These are phyloP conservation scores for Bassia scoparia DNA, from an alignment of 148 eudicot genomes.

Conservation along the genomic window DNA sequence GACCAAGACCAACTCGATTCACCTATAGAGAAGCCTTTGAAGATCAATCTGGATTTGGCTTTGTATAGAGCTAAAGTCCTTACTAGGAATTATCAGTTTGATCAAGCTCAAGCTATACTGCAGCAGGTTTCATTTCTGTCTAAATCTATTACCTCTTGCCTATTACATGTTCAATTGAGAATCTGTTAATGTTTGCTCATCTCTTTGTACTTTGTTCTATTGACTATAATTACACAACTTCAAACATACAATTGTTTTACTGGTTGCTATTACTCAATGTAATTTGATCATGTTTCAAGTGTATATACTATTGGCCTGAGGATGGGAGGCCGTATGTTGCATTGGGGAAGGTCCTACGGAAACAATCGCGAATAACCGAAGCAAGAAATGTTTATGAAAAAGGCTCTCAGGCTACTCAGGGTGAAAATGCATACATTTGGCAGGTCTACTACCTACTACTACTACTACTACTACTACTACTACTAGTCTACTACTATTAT, in stretches of 20 bases:
- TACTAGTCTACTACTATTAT: not conserved
- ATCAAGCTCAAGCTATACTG: conserved; percentile 64
- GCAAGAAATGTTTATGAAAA: conserved; percentile 86
- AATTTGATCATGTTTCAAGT: conserved; percentile 32
- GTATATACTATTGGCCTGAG: conserved; percentile 89
- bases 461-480: not conserved
- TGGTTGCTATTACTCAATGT: not conserved
- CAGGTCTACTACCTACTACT: conserved; percentile 46
- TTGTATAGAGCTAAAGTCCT: conserved; percentile 68
- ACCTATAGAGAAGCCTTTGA: conserved; percentile 44
- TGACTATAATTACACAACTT: too few species aligned
- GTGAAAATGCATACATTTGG: conserved; percentile 94
- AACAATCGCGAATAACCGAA: conserved; percentile 68
- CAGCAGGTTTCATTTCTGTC: conserved; percentile 43
- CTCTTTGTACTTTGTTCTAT: too few species aligned
- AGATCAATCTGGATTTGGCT: conserved; percentile 78
- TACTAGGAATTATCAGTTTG: conserved; percentile 49
- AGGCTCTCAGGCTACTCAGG: conserved; percentile 96
- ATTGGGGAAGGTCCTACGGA: conserved; percentile 69
- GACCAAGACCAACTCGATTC: conserved; percentile 25
- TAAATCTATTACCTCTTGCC: too few species aligned
- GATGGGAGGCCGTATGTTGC: conserved; percentile 94
- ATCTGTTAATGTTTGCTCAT: too few species aligned
- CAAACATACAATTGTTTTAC: not conserved
- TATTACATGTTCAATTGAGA: too few species aligned